A percentile compares a stretch with the other conserved stretches of the same genome.
Conservation (phyloP, 371 early-diverging fungal genomes). For the Mucor mucedo region DNA sequence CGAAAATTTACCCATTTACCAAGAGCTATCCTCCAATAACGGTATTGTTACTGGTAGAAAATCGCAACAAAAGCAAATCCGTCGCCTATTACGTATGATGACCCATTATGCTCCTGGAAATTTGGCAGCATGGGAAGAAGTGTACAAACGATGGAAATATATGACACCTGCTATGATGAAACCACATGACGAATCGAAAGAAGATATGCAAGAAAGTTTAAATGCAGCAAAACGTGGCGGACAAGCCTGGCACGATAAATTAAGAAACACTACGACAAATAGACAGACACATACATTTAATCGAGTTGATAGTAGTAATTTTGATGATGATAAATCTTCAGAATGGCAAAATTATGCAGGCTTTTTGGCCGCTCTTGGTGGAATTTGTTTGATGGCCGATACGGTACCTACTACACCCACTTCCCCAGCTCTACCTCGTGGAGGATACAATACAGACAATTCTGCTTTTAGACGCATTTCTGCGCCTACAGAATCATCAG, state of each 20-base stretch:
- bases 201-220: slow-evolving; percentile 34
- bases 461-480: slow-evolving; percentile 39
- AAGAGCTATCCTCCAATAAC: slow-evolving; percentile 66
- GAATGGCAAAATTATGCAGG: slow-evolving; percentile 80
- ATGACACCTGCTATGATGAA: slow-evolving; percentile 61
- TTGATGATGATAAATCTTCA: slow-evolving; percentile 49
- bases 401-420: slow-evolving; percentile 37
- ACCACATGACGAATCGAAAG: slow-evolving; percentile 49
- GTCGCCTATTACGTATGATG: slow-evolving; percentile 73
- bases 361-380: slow-evolving; percentile 73
- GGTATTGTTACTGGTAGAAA: slow-evolving; percentile 72
- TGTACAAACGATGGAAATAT: slow-evolving; percentile 79
- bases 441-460: slow-evolving; percentile 11
- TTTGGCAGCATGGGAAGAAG: slow-evolving; percentile 87
- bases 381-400: slow-evolving; percentile 63
- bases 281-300: slow-evolving; percentile 27
- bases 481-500: slow-evolving; percentile 54
- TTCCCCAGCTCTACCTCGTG: slow-evolving; percentile 35
- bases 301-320: slow-evolving; percentile 19
- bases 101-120: slow-evolving; percentile 77
- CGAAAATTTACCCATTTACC: slow-evolving; percentile 76
- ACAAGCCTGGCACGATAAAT: slow-evolving; percentile 50
- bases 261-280: slow-evolving; percentile 31
- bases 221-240: slow-evolving; percentile 22
- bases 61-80: slow-evolving; percentile 81